phyloP scores from a whole-genome alignment of 2,329 filamentous ascomycete species.

The Fusarium staphyleae region DNA sequence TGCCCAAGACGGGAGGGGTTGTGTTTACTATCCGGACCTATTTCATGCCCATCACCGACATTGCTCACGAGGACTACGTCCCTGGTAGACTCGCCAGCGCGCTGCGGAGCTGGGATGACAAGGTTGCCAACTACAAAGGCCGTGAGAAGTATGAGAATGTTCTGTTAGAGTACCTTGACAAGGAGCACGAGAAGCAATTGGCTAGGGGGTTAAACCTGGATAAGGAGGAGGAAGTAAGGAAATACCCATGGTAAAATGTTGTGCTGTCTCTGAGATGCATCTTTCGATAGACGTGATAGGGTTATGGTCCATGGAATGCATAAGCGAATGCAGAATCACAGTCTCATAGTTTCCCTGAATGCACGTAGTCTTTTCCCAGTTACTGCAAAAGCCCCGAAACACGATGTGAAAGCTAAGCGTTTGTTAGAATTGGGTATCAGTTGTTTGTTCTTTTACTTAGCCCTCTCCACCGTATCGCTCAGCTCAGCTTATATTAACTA shows the following conservation, averaged over 20 bases:
- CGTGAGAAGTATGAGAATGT: slow-evolving; percentile 76
- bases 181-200: slow-evolving; percentile 76
- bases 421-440: too few relatives aligned
- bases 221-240: slow-evolving; percentile 64
- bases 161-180: slow-evolving; percentile 77
- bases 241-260: slow-evolving; percentile 63
- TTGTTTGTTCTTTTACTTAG: too few relatives aligned
- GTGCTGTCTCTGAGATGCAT: neutral
- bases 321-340: neutral
- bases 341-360: neutral
- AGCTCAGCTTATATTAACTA: too few relatives aligned
- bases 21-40: slow-evolving; percentile 84
- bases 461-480: too few relatives aligned
- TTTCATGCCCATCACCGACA: slow-evolving; percentile 73
- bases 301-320: neutral
- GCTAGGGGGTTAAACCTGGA: slow-evolving; percentile 68
- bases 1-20: slow-evolving; percentile 64
- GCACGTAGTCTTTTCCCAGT: too few relatives aligned
- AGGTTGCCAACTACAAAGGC: slow-evolving; percentile 81
- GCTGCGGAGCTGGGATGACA: slow-evolving; percentile 80
- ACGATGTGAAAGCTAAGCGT: too few relatives aligned
- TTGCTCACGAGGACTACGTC: slow-evolving; percentile 76
- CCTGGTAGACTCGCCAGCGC: slow-evolving; percentile 80
- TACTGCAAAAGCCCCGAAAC: too few relatives aligned
- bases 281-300: neutral